Percentiles rank a stretch among this genome's conserved stretches.
These are phyloP conservation scores for Candida hungchunana DNA, from an alignment of 805 yeast genomes.

Conservation along the genomic window DNA sequence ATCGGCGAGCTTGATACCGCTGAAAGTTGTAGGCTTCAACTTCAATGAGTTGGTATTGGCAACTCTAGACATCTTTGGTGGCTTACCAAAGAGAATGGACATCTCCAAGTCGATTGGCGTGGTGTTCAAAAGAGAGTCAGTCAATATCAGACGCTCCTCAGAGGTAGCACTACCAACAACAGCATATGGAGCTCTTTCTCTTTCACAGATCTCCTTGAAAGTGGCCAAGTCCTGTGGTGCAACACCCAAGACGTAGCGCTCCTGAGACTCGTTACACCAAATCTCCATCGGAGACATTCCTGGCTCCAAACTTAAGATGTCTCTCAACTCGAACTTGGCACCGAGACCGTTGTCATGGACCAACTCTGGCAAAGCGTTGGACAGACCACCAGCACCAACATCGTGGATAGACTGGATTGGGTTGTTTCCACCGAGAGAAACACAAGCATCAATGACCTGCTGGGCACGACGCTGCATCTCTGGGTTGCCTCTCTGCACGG, in stretches of 20 bases:
- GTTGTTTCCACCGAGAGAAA: slow-evolving; percentile 64
- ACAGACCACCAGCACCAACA: slow-evolving; percentile 99
- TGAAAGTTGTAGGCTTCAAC: slow-evolving; percentile 36
- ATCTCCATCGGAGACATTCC: slow-evolving; percentile 99
- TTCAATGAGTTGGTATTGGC: slow-evolving; percentile 60
- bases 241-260: slow-evolving; percentile 93
- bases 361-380: slow-evolving; percentile 95
- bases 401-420: slow-evolving; percentile 97
- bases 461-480: slow-evolving; percentile 99
- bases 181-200: slow-evolving; percentile 96
- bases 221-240: slow-evolving; percentile 66
- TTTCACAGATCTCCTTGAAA: slow-evolving; percentile 77
- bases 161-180: slow-evolving; percentile 93
- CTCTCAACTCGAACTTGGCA: slow-evolving; percentile 87
- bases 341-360: slow-evolving; percentile 97
- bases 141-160: slow-evolving; percentile 77
- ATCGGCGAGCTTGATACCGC: slow-evolving; percentile 43
- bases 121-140: slow-evolving; percentile 70
- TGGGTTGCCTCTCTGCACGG: slow-evolving; percentile 99
- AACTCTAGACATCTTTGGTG: slow-evolving; percentile 87
- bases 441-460: slow-evolving; percentile 94
- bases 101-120: slow-evolving; percentile 95
- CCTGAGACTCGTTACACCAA: slow-evolving; percentile 99
- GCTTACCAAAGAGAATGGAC: slow-evolving; percentile 93
- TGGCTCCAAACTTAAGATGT: slow-evolving; percentile 86